A percentile compares a stretch with the other conserved stretches of the same genome.
Evolutionary conservation across 139 green algal species (phyloP).

Genomic region (Edaphochlamys debaryana): DNA sequence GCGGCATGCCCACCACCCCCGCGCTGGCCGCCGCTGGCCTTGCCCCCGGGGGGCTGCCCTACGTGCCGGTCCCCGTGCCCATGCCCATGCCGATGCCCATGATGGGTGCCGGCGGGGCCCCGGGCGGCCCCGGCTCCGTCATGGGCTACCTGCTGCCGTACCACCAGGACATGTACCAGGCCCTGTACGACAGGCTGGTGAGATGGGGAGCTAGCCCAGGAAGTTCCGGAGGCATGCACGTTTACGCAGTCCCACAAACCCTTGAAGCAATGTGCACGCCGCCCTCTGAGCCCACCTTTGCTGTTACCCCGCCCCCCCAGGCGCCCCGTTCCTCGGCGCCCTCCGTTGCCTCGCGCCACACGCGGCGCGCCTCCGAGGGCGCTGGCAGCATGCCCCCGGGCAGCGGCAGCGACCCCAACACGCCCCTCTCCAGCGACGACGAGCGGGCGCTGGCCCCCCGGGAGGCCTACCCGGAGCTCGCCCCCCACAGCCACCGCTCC

Average conservation of each 20-base stretch:
- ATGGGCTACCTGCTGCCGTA: constrained; percentile 57
- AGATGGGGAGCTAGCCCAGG: too few species aligned
- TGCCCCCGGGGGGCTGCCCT: not conserved
- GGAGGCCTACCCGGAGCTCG: too few species aligned
- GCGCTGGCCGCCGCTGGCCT: not conserved
- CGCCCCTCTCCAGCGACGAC: not conserved
- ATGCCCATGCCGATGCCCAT: constrained; percentile 41
- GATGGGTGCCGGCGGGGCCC: not conserved
- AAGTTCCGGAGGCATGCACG: too few species aligned
- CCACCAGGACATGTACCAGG: constrained; percentile 47
- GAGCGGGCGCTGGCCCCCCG: too few species aligned
- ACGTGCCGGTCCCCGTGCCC: constrained; percentile 7
- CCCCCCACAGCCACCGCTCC: not conserved
- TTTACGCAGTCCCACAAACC: too few species aligned
- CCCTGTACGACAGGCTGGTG: constrained; percentile 33
- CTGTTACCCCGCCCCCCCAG: not conserved
- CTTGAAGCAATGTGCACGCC: too few species aligned
- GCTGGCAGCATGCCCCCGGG: not conserved
- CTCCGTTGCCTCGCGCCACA: not conserved
- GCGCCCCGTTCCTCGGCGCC: not conserved
- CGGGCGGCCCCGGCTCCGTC: constrained; percentile 12
- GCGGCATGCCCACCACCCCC: not conserved
- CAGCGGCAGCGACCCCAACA: not conserved
- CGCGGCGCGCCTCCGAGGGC: not conserved
- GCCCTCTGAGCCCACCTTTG: too few species aligned